phyloP scores from a whole-genome alignment of 1,284 basidiomycete genomes.

The Ceratobasidium sp. region DNA sequence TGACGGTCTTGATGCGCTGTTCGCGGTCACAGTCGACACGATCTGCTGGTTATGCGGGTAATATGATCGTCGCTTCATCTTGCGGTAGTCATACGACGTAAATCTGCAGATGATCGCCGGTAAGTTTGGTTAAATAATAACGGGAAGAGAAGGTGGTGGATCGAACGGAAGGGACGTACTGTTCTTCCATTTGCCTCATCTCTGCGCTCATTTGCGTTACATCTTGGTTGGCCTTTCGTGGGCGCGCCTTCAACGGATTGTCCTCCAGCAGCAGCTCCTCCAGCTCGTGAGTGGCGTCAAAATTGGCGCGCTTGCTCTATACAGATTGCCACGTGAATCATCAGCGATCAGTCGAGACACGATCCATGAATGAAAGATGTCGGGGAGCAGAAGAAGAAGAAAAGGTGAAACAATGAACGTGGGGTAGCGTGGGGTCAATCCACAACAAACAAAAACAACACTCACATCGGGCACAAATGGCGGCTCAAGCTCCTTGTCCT shows the following conservation, averaged over 20 bases:
- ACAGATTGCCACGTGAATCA: background rate
- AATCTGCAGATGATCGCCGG: slow-evolving; percentile 61
- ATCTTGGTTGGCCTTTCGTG: slow-evolving; percentile 90
- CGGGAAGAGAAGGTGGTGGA: background rate
- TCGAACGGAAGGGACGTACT: slow-evolving; percentile 65
- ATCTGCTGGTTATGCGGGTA: slow-evolving; percentile 82
- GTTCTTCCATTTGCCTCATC: slow-evolving; percentile 98
- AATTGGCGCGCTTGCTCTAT: slow-evolving; percentile 96
- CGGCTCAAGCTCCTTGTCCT: slow-evolving; percentile 80
- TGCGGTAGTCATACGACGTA: slow-evolving; percentile 78
- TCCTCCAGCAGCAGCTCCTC: slow-evolving; percentile 96
- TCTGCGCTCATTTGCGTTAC: slow-evolving; percentile 84
- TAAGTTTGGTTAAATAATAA: slow-evolving; percentile 7
- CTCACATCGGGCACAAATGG: slow-evolving; percentile 94
- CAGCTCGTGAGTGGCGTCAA: slow-evolving; percentile 98
- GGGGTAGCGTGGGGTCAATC: slow-evolving; percentile 49
- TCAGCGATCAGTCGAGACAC: slow-evolving; percentile 6
- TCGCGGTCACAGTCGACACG: slow-evolving; percentile 50
- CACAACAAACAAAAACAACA: slow-evolving; percentile 18
- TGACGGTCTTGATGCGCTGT: slow-evolving; percentile 41
- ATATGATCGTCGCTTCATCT: slow-evolving; percentile 73
- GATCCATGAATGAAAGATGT: background rate
- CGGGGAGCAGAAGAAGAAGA: too few relatives aligned
- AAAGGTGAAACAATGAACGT: background rate
- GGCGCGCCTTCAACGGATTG: slow-evolving; percentile 95